A percentile compares a stretch with the other conserved stretches of the same genome.
Evolutionary conservation across 345 rosid genomes (phyloP).

Genomic region (Balakata baccata): DNA sequence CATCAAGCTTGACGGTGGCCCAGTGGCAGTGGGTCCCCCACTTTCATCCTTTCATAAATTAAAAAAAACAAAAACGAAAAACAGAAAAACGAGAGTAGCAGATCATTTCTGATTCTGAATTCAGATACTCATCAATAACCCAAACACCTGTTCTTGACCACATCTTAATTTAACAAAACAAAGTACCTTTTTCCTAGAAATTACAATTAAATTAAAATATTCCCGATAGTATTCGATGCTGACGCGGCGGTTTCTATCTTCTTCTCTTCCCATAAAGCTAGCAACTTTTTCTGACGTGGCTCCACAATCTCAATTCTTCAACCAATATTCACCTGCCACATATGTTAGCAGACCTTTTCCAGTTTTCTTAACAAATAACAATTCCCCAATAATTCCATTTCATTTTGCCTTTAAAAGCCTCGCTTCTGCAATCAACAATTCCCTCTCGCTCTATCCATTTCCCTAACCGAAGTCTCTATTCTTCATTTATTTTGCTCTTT

Average conservation of each 20-base stretch:
- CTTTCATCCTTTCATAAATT: not conserved
- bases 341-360: not conserved
- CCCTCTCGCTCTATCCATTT: not conserved
- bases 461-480: not conserved
- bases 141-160: not conserved
- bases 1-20: not conserved
- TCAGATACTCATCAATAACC: conserved; percentile 20
- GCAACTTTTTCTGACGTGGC: conserved; percentile 28
- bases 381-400: not conserved
- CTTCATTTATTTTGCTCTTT: not conserved
- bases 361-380: not conserved
- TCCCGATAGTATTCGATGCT: not conserved
- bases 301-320: not conserved
- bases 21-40: not conserved
- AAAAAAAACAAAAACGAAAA: not conserved
- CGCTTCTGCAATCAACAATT: not conserved
- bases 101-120: not conserved
- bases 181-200: not conserved
- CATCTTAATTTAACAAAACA: too few species aligned
- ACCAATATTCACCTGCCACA: conserved; percentile 18
- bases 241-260: conserved; percentile 20
- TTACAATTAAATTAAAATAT: not conserved
- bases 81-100: not conserved
- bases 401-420: conserved; percentile 24
- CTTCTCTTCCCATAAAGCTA: conserved; percentile 1